Percentiles rank a stretch among this genome's conserved stretches.
phyloP scores from a whole-genome alignment of 306 rosid species.

The Hippophae rhamnoides region DNA sequence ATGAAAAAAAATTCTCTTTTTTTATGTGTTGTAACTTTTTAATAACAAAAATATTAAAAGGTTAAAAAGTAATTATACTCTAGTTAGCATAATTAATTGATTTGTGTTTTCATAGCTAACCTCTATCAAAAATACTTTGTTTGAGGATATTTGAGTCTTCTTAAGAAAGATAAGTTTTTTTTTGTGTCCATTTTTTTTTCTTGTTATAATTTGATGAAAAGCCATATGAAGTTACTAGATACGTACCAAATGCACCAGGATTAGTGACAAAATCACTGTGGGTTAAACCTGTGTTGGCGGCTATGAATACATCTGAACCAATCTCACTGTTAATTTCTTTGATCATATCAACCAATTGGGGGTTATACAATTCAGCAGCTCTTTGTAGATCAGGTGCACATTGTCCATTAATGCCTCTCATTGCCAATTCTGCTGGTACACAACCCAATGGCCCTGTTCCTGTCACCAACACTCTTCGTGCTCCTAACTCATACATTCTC shows the following conservation, averaged over 20 bases:
- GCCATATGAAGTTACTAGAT: not conserved
- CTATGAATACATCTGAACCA: conserved; percentile 48
- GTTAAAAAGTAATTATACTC: too few species aligned
- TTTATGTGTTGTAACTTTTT: too few species aligned
- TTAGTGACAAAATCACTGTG: conserved; percentile 26
- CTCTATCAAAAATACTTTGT: too few species aligned
- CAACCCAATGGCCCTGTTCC: conserved; percentile 89
- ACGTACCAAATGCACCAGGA: conserved; percentile 49
- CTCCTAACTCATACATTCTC: conserved; percentile 54
- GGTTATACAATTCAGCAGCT: conserved; percentile 54
- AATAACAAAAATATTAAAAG: too few species aligned
- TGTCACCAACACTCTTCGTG: conserved; percentile 65
- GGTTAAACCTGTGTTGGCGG: conserved; percentile 40
- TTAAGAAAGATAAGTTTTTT: too few species aligned
- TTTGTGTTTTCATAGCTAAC: too few species aligned
- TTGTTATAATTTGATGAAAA: too few species aligned
- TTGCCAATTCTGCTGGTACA: conserved; percentile 76
- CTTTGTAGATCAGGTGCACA: conserved; percentile 47
- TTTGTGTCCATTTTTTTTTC: too few species aligned
- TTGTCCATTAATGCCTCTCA: conserved; percentile 37
- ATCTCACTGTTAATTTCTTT: conserved; percentile 31
- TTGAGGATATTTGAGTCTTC: too few species aligned
- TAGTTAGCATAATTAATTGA: too few species aligned
- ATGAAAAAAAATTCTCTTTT: too few species aligned
- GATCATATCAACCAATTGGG: conserved; percentile 47